These are phyloP conservation scores for Nitzschia palea DNA, from an alignment of 108 stramenopile species.

Conservation along the genomic window DNA sequence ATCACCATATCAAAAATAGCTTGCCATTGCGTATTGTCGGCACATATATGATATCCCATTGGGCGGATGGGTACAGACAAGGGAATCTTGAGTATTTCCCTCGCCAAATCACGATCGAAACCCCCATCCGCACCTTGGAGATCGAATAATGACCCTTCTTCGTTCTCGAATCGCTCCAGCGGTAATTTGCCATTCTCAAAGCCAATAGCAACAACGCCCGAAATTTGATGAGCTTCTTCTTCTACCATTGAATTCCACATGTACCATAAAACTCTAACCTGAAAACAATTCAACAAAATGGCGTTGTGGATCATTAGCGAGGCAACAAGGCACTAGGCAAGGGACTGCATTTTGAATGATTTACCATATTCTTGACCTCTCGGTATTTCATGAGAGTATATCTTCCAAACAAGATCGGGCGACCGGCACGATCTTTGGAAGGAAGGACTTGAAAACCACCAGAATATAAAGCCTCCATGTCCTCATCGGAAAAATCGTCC, in stretches of 20 bases:
- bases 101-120: conserved; percentile 23
- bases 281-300: too few relatives aligned
- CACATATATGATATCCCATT: conserved; percentile 26
- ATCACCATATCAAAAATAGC: conserved; percentile 31
- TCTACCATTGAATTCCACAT: conserved; percentile 29
- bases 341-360: too few relatives aligned
- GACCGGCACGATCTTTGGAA: conserved; percentile 13
- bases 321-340: too few relatives aligned
- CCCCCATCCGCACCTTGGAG: conserved; percentile 12
- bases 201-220: conserved; percentile 28
- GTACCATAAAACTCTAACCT: conserved; percentile 1
- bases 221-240: conserved; percentile 28
- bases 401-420: conserved; percentile 26
- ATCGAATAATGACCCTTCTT: background rate
- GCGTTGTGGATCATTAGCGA: too few relatives aligned
- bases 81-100: conserved; percentile 21
- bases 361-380: conserved; percentile 23
- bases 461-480: background rate
- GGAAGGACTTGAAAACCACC: conserved; percentile 16
- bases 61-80: conserved; percentile 26
- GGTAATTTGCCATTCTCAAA: conserved; percentile 22
- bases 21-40: conserved; percentile 28
- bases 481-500: conserved; percentile 11
- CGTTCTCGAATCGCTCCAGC: conserved; percentile 21
- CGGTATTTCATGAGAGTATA: conserved; percentile 21